Evolutionary conservation across 495 filamentous ascomycete species (phyloP).

Genomic region (Talaromyces liani): DNA sequence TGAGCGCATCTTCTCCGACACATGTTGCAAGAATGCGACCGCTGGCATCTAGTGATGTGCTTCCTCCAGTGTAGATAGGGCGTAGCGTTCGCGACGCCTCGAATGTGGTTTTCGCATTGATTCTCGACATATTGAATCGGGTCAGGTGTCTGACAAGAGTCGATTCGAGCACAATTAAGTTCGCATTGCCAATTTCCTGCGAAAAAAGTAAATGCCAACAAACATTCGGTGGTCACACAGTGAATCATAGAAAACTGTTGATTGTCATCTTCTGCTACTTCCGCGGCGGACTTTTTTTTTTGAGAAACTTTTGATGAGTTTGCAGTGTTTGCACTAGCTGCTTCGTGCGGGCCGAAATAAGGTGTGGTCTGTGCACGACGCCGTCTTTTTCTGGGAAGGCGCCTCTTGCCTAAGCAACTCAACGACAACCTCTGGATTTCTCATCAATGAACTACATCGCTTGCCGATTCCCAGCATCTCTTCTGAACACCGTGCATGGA

Average conservation of each 20-base stretch:
- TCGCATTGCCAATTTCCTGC: not conserved
- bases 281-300: constrained; percentile 20
- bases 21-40: constrained; percentile 81
- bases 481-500: not conserved
- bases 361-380: constrained; percentile 18
- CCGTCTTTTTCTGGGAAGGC: not conserved
- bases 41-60: constrained; percentile 71
- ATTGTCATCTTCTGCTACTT: not conserved
- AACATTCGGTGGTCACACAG: no score
- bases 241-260: no score
- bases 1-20: constrained; percentile 77
- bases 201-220: not conserved
- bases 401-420: not conserved
- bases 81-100: constrained; percentile 72
- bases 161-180: not conserved
- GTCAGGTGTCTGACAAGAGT: not conserved
- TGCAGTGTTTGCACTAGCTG: constrained; percentile 33
- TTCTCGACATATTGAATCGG: constrained; percentile 34
- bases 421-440: not conserved
- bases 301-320: constrained; percentile 11
- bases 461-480: not conserved
- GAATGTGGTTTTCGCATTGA: constrained; percentile 72
- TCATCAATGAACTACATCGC: not conserved
- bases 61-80: constrained; percentile 89
- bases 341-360: constrained; percentile 16